Percentiles rank a stretch among this genome's conserved stretches.
Evolutionary conservation across 2,329 filamentous ascomycete species (phyloP).

Genomic region (Monilinia aucupariae): DNA sequence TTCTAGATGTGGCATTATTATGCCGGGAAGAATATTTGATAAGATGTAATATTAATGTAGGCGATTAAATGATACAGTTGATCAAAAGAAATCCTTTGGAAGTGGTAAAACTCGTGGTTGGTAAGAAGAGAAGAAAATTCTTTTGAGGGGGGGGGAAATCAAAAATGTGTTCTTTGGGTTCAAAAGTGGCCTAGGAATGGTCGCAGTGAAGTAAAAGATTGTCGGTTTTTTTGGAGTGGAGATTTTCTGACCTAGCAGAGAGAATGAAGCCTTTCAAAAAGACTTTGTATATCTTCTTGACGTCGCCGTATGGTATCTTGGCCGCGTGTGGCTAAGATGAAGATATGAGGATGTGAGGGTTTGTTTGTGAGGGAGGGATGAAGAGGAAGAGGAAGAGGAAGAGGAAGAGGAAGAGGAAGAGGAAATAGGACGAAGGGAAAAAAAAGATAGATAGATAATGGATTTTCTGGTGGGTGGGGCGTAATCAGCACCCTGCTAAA

Average conservation of each 20-base stretch:
- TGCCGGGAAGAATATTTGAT: conserved; percentile 26
- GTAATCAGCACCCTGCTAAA: background rate
- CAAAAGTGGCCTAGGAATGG: conserved; percentile 28
- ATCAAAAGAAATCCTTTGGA: background rate
- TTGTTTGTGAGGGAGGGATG: conserved; percentile 17
- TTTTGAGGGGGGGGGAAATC: conserved; percentile 17
- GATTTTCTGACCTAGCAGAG: conserved; percentile 30
- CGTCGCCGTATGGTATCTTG: conserved; percentile 24
- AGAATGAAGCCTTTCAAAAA: conserved; percentile 7
- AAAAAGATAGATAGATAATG: conserved; percentile 13
- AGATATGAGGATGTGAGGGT: conserved; percentile 18
- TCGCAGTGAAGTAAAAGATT: conserved; percentile 17
- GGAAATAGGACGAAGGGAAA: conserved; percentile 6
- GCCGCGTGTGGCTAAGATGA: conserved; percentile 34
- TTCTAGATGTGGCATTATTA: conserved; percentile 44
- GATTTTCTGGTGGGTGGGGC: background rate
- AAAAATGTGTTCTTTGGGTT: conserved; percentile 27
- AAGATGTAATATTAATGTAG: conserved; percentile 19
- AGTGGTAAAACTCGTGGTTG: conserved; percentile 20
- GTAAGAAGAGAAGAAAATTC: conserved; percentile 13
- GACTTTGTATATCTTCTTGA: conserved; percentile 15
- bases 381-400: conserved; percentile 13
- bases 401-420: conserved; percentile 14
- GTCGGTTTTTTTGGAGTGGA: conserved; percentile 24
- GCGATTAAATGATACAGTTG: conserved; percentile 18